Base-by-base conservation (phyloP, 208 protist genomes). In the Acanthamoeba culbertsoni region DNA sequence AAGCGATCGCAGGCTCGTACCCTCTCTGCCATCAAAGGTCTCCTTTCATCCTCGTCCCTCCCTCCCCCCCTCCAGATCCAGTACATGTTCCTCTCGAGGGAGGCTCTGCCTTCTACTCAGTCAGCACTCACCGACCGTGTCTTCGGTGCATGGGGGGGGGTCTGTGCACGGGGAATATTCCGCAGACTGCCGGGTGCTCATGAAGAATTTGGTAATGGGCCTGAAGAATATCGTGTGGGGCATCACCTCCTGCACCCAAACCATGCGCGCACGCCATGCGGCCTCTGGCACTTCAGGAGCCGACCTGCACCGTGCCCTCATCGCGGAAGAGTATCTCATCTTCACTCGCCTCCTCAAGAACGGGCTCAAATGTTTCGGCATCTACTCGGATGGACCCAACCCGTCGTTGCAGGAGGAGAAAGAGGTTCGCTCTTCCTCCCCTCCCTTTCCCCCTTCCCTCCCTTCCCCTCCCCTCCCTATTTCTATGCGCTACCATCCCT, bases 151-250 rank as follows among this genome's bases (percentile, higher is more conserved):
- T n/a, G n/a, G n/a, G n/a, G n/a, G n/a, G n/a, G n/a, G n/a, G 31
- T 62, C 55, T 62, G 20, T 26, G 55, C 31, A 26, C 3, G 55
- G 12, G 5, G 5, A 26, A 33, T 4, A 26, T 26, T 6, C n/a
- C 4, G 93, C 91, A 89, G 96, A 97, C n/a, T 95, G 59, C 42
- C 63, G 94, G 71, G 2, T 93, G 20, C 75, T 98, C 16, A 84
- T 98, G 26, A 96, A 95, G 35, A 97, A 94, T 37, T 94, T 98
- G 37, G 88, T 97, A n/a, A 51, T 96, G 8, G 96, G 96, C 18
- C 68, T 98, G 1, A 97, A 97, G 59, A 98, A 95, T 42, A 97
- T 98, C 18, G 94, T 97, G 20, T 98, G 96, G 96, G 95, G 53
- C 33, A 94, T 95, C 43, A 59, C 48, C 51, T 53, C 45, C 23